Conservation (phyloP, 768 basidiomycete species). For the Solioccasus polychromus region DNA sequence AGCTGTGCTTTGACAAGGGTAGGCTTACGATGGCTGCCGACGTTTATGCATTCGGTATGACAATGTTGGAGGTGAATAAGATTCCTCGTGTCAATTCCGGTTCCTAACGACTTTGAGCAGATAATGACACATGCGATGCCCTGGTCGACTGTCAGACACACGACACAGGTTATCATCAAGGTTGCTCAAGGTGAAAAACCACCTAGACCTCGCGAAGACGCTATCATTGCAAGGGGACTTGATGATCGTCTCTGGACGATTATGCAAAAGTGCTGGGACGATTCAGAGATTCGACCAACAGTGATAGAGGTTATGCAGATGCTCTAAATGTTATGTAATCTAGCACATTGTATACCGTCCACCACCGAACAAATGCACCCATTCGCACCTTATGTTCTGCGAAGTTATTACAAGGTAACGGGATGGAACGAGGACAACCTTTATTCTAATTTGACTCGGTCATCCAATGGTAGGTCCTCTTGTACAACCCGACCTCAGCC, state of each 20-base stretch:
- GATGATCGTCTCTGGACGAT: conserved; percentile 46
- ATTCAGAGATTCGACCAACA: conserved; percentile 37
- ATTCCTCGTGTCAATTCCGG: background rate
- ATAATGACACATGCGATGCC: conserved; percentile 54
- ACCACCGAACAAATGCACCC: too few species aligned
- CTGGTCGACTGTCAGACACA: conserved; percentile 47
- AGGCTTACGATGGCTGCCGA: conserved; percentile 47
- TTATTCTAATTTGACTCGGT: conserved; percentile 84
- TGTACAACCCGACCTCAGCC: background rate
- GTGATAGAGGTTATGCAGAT: conserved; percentile 35
- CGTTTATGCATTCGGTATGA: conserved; percentile 57
- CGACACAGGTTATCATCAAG: conserved; percentile 49
- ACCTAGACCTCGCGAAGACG: conserved; percentile 36
- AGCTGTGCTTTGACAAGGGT: conserved; percentile 49
- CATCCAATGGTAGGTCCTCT: conserved; percentile 68
- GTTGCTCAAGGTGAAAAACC: conserved; percentile 43
- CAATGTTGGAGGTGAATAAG: conserved; percentile 47
- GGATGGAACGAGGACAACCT: conserved; percentile 98
- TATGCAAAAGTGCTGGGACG: conserved; percentile 43
- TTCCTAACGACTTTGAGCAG: conserved; percentile 29
- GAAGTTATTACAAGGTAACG: conserved; percentile 86
- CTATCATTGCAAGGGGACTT: conserved; percentile 39
- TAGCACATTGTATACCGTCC: background rate
- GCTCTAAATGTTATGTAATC: conserved; percentile 19
- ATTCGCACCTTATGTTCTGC: conserved; percentile 83